A percentile compares a stretch with the other conserved stretches of the same genome.
Conservation (phyloP, 2,329 filamentous ascomycete genomes). For the Colletotrichum orchidophilum region DNA sequence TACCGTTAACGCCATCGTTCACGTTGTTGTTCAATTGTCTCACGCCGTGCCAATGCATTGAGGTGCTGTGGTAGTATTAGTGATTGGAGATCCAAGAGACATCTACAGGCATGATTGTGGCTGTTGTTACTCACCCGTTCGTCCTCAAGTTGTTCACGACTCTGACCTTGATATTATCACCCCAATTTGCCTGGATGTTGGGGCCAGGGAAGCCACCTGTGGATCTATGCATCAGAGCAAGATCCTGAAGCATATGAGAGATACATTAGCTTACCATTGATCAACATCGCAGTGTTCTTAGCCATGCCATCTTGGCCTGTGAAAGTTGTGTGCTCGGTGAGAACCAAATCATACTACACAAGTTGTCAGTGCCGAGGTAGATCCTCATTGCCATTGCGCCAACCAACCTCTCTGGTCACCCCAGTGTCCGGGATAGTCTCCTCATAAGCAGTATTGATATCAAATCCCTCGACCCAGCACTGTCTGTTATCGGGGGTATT, state of each 20-base stretch:
- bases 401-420: slow-evolving; percentile 29
- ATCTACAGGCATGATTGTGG: background rate
- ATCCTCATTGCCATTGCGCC: no score
- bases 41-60: slow-evolving; percentile 61
- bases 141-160: slow-evolving; percentile 71
- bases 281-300: slow-evolving; percentile 37
- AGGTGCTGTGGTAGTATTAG: slow-evolving; percentile 42
- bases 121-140: slow-evolving; percentile 43
- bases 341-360: slow-evolving; percentile 30
- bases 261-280: slow-evolving; percentile 32
- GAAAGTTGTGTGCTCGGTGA: slow-evolving; percentile 33
- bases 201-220: slow-evolving; percentile 52
- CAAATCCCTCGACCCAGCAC: slow-evolving; percentile 41
- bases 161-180: slow-evolving; percentile 64
- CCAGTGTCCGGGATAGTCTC: slow-evolving; percentile 44
- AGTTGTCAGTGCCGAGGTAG: background rate
- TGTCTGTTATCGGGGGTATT: slow-evolving; percentile 37
- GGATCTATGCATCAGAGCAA: background rate
- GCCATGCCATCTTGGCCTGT: slow-evolving; percentile 32
- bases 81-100: background rate
- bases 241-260: background rate
- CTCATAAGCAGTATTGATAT: slow-evolving; percentile 42
- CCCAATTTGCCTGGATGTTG: slow-evolving; percentile 61
- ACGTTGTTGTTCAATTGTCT: slow-evolving; percentile 53
- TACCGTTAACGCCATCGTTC: slow-evolving; percentile 57